These are phyloP conservation scores for Phytophthora boehmeriae DNA, from an alignment of 352 stramenopile genomes.

Conservation along the genomic window DNA sequence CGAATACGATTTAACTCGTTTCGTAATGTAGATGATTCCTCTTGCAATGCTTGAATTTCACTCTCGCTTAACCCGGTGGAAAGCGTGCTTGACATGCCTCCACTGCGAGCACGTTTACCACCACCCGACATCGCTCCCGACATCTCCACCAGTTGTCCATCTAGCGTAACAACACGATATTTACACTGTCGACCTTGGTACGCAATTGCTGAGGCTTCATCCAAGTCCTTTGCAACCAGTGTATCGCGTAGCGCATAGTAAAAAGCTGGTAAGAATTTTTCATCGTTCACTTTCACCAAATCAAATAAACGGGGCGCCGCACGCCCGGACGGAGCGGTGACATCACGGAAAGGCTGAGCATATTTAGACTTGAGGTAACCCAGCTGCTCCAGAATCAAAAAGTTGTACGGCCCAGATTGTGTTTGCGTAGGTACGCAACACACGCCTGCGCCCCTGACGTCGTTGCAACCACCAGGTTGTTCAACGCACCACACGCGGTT, in stretches of 20 bases:
- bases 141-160: conserved; percentile 98
- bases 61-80: conserved; percentile 52
- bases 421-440: conserved; percentile 94
- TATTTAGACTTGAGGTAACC: conserved; percentile 78
- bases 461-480: conserved; percentile 98
- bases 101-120: conserved; percentile 91
- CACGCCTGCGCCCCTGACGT: conserved; percentile 95
- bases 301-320: conserved; percentile 85
- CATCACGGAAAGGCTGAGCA: conserved; percentile 62
- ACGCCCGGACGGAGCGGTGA: conserved; percentile 54
- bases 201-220: conserved; percentile 90
- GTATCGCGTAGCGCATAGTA: conserved; percentile 98
- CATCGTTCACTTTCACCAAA: conserved; percentile 86
- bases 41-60: conserved; percentile 74
- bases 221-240: conserved; percentile 96
- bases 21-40: conserved; percentile 54
- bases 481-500: conserved; percentile 95
- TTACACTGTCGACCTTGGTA: conserved; percentile 93
- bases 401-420: conserved; percentile 97
- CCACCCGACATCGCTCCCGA: conserved; percentile 99
- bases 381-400: conserved; percentile 99
- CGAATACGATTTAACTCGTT: conserved; percentile 64
- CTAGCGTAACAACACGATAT: conserved; percentile 97
- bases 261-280: conserved; percentile 93
- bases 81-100: conserved; percentile 92